Evolutionary conservation across 495 filamentous ascomycete species (phyloP).

Genomic region (Emericellopsis terricola): DNA sequence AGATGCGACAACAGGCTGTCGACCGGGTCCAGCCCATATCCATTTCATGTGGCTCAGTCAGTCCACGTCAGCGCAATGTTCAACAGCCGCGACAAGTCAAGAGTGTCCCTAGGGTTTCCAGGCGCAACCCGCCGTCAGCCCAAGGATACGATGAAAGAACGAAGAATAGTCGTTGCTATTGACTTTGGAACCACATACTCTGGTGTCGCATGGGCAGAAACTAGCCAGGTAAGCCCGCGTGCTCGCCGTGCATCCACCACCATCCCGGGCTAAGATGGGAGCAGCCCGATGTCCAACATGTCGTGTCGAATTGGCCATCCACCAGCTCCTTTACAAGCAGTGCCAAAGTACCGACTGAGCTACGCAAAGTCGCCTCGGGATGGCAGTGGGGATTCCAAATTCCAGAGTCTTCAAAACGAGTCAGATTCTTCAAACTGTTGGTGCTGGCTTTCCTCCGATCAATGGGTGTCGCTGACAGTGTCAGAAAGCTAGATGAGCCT

Average conservation of each 20-base stretch:
- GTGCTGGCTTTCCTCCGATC: not conserved
- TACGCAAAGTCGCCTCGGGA: conserved; percentile 10
- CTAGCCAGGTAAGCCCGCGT: conserved; percentile 5
- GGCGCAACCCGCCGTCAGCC: no score
- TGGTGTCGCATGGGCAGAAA: conserved; percentile 7
- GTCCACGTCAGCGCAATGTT: no score
- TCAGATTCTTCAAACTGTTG: conserved; percentile 4
- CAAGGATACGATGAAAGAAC: not conserved
- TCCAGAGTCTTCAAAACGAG: conserved; percentile 6
- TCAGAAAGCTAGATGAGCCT: conserved; percentile 5
- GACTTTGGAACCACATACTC: conserved; percentile 31
- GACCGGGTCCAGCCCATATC: no score
- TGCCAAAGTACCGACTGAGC: conserved; percentile 23
- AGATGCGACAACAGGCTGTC: no score
- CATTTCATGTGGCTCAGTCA: no score
- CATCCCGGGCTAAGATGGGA: conserved; percentile 3
- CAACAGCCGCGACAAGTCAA: no score
- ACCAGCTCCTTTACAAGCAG: conserved; percentile 11
- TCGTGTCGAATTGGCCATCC: conserved; percentile 16
- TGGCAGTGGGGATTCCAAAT: conserved; percentile 26
- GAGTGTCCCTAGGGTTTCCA: no score
- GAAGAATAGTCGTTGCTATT: conserved; percentile 8
- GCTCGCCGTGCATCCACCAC: conserved; percentile 7
- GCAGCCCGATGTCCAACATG: conserved; percentile 11
- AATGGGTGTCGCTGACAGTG: conserved; percentile 2